phyloP scores from a whole-genome alignment of 2,329 filamentous ascomycete genomes.

The Cordyceps fumosorosea region DNA sequence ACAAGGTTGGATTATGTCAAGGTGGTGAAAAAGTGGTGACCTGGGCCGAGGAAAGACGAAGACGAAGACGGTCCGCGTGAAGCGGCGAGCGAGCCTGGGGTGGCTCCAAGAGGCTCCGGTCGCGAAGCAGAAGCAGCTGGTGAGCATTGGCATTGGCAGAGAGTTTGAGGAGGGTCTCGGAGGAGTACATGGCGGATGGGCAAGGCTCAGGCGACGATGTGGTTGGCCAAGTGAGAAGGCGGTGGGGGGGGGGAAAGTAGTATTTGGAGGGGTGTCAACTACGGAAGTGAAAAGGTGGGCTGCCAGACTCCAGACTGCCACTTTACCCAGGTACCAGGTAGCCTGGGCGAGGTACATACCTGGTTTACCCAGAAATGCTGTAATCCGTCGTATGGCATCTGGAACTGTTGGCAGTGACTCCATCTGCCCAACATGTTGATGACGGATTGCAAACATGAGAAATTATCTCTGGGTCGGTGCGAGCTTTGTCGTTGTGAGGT shows the following conservation, averaged over 20 bases:
- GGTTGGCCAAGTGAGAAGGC: slow-evolving; percentile 9
- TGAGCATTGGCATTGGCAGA: slow-evolving; percentile 5
- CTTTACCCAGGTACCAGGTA: too few relatives aligned
- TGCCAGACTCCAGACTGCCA: too few relatives aligned
- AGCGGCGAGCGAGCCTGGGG: background rate
- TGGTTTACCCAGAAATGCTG: too few relatives aligned
- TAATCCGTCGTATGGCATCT: too few relatives aligned
- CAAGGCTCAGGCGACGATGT: slow-evolving; percentile 11
- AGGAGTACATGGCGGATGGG: slow-evolving; percentile 11
- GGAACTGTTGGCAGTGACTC: too few relatives aligned
- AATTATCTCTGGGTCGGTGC: too few relatives aligned
- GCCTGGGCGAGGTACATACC: too few relatives aligned
- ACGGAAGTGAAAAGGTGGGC: background rate
- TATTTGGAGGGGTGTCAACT: background rate
- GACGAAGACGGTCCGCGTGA: background rate
- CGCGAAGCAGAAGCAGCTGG: slow-evolving; percentile 9
- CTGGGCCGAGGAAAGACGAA: background rate
- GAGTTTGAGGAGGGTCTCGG: slow-evolving; percentile 16
- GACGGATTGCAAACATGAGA: too few relatives aligned
- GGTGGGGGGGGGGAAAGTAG: background rate
- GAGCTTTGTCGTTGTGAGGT: background rate
- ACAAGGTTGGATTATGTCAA: background rate
- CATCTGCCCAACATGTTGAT: too few relatives aligned
- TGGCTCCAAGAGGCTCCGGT: slow-evolving; percentile 5
- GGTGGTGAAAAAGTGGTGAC: background rate